Evolutionary conservation across 2,329 filamentous ascomycete species (phyloP), one percentile per base, ranked within the genome.

Genomic region (Aspergillus neoniger): DNA sequence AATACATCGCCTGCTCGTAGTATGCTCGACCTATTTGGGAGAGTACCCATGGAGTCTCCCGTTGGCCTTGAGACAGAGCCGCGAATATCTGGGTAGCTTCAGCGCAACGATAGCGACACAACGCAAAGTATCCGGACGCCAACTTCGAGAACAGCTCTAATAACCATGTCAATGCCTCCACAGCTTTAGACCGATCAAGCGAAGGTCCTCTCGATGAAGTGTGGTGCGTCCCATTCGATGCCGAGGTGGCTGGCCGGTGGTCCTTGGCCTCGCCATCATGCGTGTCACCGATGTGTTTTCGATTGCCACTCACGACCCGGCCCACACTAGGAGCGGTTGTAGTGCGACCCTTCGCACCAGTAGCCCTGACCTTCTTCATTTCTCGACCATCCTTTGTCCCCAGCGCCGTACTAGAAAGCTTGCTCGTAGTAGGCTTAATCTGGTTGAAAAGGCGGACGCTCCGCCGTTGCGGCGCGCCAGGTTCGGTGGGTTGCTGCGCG

Each of bases 11-110:
- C 73, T 94, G 91, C 79, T 99, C 95, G 74, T 96, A 96, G 72
- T 96, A 87, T 17, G 93, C 92, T 67, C 91, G 90, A 7, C 92
- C 96, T 72, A 98, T 89, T 71, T 96, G 92, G 5, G 92, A 89
- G 59, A 97, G 83, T 14, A 97, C 92, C 91, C 92, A 98, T 1
- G 95, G 91, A 1, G 94, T 96, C 63, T 96, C 92, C 67, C 91
- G 88, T 70, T 98, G 94, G 5, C 82, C 79, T 30, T 85, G 80
- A 1, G 91, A 88, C 19, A 99, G 80, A 0, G 86, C 83, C 61
- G 84, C 84, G 73, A 94, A 92, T 2, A 87, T 83, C 62, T 90
- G 85, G 50, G 97, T 79, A 2, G 95, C 91, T 61, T 95, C 88
- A 21, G 86, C 81, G 66, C 91, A 91, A 67, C 90, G 88, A 72